These are phyloP conservation scores for Betula pendula DNA, from an alignment of 306 rosid genomes.

Conservation along the genomic window DNA sequence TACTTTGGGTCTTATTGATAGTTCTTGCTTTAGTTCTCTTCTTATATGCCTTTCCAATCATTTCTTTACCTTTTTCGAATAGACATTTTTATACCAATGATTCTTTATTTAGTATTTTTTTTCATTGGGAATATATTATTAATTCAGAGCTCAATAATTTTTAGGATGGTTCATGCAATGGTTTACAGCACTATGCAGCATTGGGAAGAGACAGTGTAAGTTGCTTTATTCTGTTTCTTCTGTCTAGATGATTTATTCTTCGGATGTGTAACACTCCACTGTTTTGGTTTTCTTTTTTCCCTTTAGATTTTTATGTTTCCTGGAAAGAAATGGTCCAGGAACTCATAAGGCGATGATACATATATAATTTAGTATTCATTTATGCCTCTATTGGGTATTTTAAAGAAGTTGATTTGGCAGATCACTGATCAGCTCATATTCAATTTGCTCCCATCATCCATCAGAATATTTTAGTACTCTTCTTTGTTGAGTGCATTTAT, in stretches of 20 bases:
- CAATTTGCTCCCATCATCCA: not conserved
- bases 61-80: conserved; percentile 3
- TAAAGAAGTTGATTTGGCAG: not conserved
- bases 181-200: conserved; percentile 91
- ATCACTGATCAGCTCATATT: not conserved
- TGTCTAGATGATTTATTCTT: not conserved
- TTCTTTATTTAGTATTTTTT: conserved; percentile 1
- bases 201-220: conserved; percentile 80
- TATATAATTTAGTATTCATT: not conserved
- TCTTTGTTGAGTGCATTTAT: not conserved
- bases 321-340: not conserved
- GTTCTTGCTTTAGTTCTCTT: conserved; percentile 6
- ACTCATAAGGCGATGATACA: not conserved
- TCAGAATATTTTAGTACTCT: not conserved
- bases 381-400: not conserved
- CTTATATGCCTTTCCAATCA: not conserved
- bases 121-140: conserved; percentile 13
- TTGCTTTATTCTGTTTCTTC: conserved; percentile 15
- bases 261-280: not conserved
- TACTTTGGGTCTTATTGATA: not conserved
- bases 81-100: not conserved
- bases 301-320: not conserved
- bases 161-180: conserved; percentile 93
- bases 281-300: not conserved
- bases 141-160: conserved; percentile 28